These are phyloP conservation scores for Asclepias syriaca DNA, from an alignment of 257 asterid species.

Conservation along the genomic window DNA sequence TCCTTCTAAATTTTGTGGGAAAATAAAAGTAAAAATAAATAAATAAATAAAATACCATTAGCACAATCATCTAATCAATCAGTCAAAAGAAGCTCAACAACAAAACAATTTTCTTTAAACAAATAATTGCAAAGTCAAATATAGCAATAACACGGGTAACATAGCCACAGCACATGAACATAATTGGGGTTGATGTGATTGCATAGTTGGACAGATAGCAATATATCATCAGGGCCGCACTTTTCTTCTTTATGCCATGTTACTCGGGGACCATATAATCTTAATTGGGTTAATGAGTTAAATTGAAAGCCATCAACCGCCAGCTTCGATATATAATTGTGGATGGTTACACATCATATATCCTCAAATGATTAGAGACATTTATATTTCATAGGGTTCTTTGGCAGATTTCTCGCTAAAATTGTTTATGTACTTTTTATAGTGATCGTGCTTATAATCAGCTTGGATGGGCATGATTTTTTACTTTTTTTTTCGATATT, in stretches of 20 bases:
- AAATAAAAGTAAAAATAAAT: too few relatives aligned
- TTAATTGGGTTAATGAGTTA: neutral
- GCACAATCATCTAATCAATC: neutral
- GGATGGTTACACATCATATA: neutral
- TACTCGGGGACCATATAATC: slow-evolving; percentile 24
- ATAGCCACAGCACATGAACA: slow-evolving; percentile 19
- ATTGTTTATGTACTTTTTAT: neutral
- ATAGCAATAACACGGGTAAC: neutral
- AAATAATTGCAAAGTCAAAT: neutral
- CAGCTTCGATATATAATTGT: neutral
- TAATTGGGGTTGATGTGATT: slow-evolving; percentile 16
- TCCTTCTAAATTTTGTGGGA: slow-evolving; percentile 39
- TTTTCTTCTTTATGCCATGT: slow-evolving; percentile 8
- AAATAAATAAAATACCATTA: neutral
- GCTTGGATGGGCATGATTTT: neutral
- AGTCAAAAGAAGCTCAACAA: neutral
- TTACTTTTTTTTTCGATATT: neutral
- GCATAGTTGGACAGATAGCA: slow-evolving; percentile 22
- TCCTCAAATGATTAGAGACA: neutral
- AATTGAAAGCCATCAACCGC: neutral
- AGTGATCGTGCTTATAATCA: neutral
- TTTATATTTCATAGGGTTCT: neutral
- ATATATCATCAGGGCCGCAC: slow-evolving; percentile 18
- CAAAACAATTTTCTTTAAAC: neutral
- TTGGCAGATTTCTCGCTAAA: neutral